A percentile compares a stretch with the other conserved stretches of the same genome.
phyloP scores from a whole-genome alignment of 345 rosid genomes.

The Limnanthes douglasii region DNA sequence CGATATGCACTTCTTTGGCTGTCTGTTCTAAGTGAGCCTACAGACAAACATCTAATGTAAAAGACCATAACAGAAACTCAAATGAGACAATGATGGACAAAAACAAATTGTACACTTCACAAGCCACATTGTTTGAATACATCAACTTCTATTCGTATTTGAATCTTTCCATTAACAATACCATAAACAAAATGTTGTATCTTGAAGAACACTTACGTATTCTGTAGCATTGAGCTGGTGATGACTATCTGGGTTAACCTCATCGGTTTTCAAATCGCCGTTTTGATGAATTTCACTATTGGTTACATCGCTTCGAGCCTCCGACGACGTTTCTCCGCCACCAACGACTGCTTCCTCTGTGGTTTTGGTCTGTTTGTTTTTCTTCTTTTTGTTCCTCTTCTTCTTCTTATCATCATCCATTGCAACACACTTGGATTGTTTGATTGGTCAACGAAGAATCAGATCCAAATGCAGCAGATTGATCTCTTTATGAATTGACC shows the following conservation, averaged over 20 bases:
- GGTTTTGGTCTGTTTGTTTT: constrained; percentile 27
- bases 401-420: constrained; percentile 66
- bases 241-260: constrained; percentile 9
- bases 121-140: too few species aligned
- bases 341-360: constrained; percentile 13
- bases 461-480: too few species aligned
- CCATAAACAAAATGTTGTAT: too few species aligned
- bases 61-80: too few species aligned
- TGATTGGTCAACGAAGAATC: too few species aligned
- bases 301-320: constrained; percentile 12
- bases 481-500: too few species aligned
- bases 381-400: constrained; percentile 52
- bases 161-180: too few species aligned
- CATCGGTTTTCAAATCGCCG: constrained; percentile 6
- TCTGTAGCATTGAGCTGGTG: constrained; percentile 15
- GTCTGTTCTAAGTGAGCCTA: constrained; percentile 42
- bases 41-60: too few species aligned
- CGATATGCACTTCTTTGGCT: constrained; percentile 22
- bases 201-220: constrained; percentile 23
- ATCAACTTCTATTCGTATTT: too few species aligned
- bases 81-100: too few species aligned
- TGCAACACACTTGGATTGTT: too few species aligned
- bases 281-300: constrained; percentile 14
- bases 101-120: too few species aligned
- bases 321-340: constrained; percentile 8